Evolutionary conservation across 805 yeast genomes (phyloP), one percentile per base, ranked within the genome.

Genomic region (Scheffersomyces lignosus): DNA sequence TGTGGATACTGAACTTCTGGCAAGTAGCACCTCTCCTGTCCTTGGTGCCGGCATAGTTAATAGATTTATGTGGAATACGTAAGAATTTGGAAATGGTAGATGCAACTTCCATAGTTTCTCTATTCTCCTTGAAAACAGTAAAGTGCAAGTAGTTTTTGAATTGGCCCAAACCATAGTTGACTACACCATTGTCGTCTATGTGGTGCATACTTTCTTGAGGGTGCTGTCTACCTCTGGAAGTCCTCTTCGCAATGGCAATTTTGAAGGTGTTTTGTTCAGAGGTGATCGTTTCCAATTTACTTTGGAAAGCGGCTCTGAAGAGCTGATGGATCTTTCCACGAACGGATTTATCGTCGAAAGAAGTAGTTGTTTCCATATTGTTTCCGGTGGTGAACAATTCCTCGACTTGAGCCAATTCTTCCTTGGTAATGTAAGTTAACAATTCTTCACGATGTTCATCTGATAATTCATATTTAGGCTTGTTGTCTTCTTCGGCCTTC

Each of bases 101-200:
- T 1, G 93, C 93, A 10, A 87, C 93, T 64, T 93, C 97, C 96
- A 93, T 87, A 1, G 99, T 90, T 49, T 93, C 99, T 57, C 90
- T 86, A 64, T 93, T 93, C 56, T 93, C 97, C 59, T 93, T 93
- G 68, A 87, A 89, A 18, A 93, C 66, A 9, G 85, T 79, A 53
- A 90, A 83, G 52, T 85, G 90, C 30, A 90, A 64, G 59, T 65
- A 87, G 29, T 77, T 75, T 47, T 81, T 81, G 38, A 73, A 69
- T 18, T 83, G 80, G 2, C 96, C 97, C 38, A 85, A 70, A 0
- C 88, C 86, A 63, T 81, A 83, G 46, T 80, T 77, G 31, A 81
- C 73, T 3, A 76, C 75, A 17, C 82, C 81, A 41, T 77, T 56
- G 38, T 66, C 70, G 47, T 63, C 71, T 36, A 65, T 63, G 49